Conservation (phyloP, 2,329 filamentous ascomycete genomes). For the Myriangium duriaei region DNA sequence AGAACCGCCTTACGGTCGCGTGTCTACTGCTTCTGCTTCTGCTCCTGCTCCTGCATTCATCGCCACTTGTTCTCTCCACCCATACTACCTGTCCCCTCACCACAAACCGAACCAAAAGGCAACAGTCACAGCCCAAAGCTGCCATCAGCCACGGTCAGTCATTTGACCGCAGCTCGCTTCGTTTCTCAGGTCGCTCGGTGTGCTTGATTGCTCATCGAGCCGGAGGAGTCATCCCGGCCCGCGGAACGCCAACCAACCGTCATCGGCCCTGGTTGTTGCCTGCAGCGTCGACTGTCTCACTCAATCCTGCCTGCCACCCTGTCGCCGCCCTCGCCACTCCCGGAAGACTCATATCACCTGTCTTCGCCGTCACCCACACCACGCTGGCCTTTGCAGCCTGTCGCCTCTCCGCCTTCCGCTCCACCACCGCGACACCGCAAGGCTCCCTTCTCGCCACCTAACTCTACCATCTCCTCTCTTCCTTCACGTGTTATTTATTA, state of each 20-base stretch:
- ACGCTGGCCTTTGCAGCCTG: too few species aligned
- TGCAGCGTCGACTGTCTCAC: slow-evolving; percentile 6
- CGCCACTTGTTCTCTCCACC: not conserved
- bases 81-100: not conserved
- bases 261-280: slow-evolving; percentile 3
- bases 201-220: slow-evolving; percentile 10
- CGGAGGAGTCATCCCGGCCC: not conserved
- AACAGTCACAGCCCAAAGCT: too few species aligned
- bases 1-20: slow-evolving; percentile 1
- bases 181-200: slow-evolving; percentile 1
- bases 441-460: slow-evolving; percentile 8
- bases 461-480: slow-evolving; percentile 7
- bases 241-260: not conserved
- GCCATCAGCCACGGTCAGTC: too few species aligned
- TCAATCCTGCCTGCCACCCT: too few species aligned
- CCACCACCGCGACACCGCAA: too few species aligned
- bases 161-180: slow-evolving; percentile 3
- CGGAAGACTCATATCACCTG: too few species aligned
- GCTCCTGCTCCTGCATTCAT: slow-evolving; percentile 4
- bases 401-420: too few species aligned
- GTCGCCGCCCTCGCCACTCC: not conserved
- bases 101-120: not conserved
- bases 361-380: too few species aligned
- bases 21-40: slow-evolving; percentile 2
- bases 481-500: not conserved